Percentiles rank a stretch among this genome's conserved stretches.
Evolutionary conservation across 768 basidiomycete genomes (phyloP).

Genomic region (Trametes meyenii): DNA sequence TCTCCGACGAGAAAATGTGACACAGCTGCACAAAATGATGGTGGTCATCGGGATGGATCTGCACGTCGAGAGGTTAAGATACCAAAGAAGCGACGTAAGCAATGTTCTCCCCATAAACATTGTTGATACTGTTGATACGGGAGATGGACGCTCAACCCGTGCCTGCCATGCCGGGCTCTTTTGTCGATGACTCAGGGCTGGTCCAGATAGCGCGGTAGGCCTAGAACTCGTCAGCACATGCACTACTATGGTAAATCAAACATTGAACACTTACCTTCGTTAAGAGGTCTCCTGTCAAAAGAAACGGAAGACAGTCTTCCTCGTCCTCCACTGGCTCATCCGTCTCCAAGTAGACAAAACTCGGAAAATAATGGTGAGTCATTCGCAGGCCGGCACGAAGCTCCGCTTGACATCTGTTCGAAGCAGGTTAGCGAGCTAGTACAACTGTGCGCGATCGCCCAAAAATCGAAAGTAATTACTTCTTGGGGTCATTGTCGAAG

Average conservation of each 20-base stretch:
- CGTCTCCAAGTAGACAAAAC: too few species aligned
- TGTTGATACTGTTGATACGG: neutral
- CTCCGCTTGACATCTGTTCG: neutral
- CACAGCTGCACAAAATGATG: neutral
- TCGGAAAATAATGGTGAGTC: too few species aligned
- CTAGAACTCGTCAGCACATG: neutral
- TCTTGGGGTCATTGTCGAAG: neutral
- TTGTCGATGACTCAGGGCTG: neutral
- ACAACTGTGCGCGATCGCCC: too few species aligned
- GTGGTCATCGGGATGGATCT: neutral
- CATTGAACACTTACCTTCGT: neutral
- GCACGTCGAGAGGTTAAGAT: neutral
- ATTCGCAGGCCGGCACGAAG: neutral
- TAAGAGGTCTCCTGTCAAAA: neutral
- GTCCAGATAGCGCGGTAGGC: constrained; percentile 3
- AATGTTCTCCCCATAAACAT: neutral
- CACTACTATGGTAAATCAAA: neutral
- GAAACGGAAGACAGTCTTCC: too few species aligned
- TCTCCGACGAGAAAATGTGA: constrained; percentile 1
- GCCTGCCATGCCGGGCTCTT: neutral
- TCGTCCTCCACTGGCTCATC: neutral
- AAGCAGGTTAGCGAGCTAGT: neutral
- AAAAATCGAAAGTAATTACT: neutral
- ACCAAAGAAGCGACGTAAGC: neutral
- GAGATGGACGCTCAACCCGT: neutral